Evolutionary conservation across 495 filamentous ascomycete species (phyloP).

Genomic region (Aspergillus olivimuriae): DNA sequence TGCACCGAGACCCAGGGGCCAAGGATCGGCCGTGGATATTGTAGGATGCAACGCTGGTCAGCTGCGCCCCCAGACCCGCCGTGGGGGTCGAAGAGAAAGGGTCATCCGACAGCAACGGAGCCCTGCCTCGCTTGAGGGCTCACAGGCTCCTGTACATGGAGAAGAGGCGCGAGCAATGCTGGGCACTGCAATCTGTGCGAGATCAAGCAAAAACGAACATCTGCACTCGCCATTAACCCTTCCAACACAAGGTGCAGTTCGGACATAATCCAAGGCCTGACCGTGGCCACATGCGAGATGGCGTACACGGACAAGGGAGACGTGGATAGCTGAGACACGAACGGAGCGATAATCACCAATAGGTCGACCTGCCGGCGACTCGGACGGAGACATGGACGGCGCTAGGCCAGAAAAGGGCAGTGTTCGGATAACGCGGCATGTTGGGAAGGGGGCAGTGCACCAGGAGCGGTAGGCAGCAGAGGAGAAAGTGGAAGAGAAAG

Average conservation of each 20-base stretch:
- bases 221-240: background rate
- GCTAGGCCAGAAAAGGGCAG: slow-evolving; percentile 7
- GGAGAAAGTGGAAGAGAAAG: slow-evolving; percentile 8
- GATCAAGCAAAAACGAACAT: slow-evolving; percentile 2
- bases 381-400: slow-evolving; percentile 2
- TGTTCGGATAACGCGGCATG: slow-evolving; percentile 9
- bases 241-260: slow-evolving; percentile 1
- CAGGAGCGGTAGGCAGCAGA: background rate
- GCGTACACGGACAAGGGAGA: background rate
- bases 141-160: background rate
- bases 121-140: background rate
- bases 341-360: slow-evolving; percentile 1
- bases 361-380: slow-evolving; percentile 5
- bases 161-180: background rate
- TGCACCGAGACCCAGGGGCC: background rate
- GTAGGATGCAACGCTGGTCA: slow-evolving; percentile 1
- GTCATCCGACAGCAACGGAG: background rate
- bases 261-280: background rate
- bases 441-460: slow-evolving; percentile 6
- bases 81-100: background rate
- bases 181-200: background rate
- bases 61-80: slow-evolving; percentile 1
- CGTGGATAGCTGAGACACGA: slow-evolving; percentile 1
- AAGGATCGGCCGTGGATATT: background rate
- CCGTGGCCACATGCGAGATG: background rate